Percentiles rank a stretch among this genome's conserved stretches.
phyloP scores from a whole-genome alignment of 345 rosid genomes.

The Brassica napus region DNA sequence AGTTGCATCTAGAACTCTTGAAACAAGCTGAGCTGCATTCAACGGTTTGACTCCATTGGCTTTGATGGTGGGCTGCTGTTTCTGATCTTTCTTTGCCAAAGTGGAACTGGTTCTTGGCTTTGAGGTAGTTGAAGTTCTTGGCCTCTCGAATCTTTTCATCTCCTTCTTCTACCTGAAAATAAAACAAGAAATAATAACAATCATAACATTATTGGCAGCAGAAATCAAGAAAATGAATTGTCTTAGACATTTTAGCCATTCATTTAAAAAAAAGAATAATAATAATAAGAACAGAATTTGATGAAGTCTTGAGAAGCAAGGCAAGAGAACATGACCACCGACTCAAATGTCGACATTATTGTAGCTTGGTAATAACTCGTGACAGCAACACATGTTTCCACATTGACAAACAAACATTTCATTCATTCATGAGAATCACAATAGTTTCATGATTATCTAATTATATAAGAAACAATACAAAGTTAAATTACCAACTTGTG shows the following conservation, averaged over 20 bases:
- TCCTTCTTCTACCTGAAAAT: slow-evolving; percentile 7
- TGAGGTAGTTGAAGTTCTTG: slow-evolving; percentile 25
- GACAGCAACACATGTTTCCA: slow-evolving; percentile 42
- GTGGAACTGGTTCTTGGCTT: slow-evolving; percentile 19
- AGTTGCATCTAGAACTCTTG: slow-evolving; percentile 39
- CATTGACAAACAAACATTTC: slow-evolving; percentile 39
- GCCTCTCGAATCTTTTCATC: slow-evolving; percentile 39
- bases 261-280: background rate
- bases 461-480: background rate
- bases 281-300: background rate
- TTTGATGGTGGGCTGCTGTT: slow-evolving; percentile 22
- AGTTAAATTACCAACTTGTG: background rate
- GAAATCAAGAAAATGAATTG: slow-evolving; percentile 6
- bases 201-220: background rate
- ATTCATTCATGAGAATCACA: slow-evolving; percentile 21
- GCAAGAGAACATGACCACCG: slow-evolving; percentile 32
- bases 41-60: slow-evolving; percentile 28
- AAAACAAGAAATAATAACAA: background rate
- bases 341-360: slow-evolving; percentile 23
- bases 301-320: slow-evolving; percentile 23
- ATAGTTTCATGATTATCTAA: background rate
- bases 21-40: slow-evolving; percentile 43
- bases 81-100: slow-evolving; percentile 36
- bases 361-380: slow-evolving; percentile 10
- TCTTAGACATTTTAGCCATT: background rate